phyloP scores from a whole-genome alignment of 345 rosid species.

The Mallotus nudiflorus region DNA sequence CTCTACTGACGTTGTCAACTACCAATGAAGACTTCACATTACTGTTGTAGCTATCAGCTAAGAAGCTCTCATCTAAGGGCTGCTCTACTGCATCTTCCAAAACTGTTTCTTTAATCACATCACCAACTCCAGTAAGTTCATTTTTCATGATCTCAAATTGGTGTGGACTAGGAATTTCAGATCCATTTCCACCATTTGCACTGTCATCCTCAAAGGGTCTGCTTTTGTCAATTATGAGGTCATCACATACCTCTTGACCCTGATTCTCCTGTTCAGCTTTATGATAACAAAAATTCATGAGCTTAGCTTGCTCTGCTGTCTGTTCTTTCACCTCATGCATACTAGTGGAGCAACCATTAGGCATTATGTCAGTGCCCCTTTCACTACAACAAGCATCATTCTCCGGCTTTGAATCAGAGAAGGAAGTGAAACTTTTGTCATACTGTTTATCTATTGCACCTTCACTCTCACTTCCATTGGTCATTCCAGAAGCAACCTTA shows the following conservation, averaged over 20 bases:
- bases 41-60: conserved; percentile 13
- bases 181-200: conserved; percentile 18
- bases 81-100: conserved; percentile 16
- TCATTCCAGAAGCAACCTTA: conserved; percentile 32
- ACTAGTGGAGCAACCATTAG: conserved; percentile 19
- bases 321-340: conserved; percentile 17
- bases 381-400: conserved; percentile 21
- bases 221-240: conserved; percentile 19
- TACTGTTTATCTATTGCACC: conserved; percentile 16
- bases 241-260: conserved; percentile 23
- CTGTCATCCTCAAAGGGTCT: conserved; percentile 21
- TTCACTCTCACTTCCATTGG: conserved; percentile 23
- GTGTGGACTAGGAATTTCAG: conserved; percentile 19
- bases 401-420: conserved; percentile 22
- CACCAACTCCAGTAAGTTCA: conserved; percentile 24
- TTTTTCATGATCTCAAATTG: conserved; percentile 27
- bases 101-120: conserved; percentile 1
- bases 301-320: conserved; percentile 23
- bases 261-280: conserved; percentile 31
- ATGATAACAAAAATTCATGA: conserved; percentile 22
- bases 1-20: conserved; percentile 29
- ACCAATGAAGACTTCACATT: conserved; percentile 19
- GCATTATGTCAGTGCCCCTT: conserved; percentile 21
- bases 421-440: background rate
- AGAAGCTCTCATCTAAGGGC: conserved; percentile 13